phyloP scores from a whole-genome alignment of 768 basidiomycete genomes.

The Galerina sulciceps region DNA sequence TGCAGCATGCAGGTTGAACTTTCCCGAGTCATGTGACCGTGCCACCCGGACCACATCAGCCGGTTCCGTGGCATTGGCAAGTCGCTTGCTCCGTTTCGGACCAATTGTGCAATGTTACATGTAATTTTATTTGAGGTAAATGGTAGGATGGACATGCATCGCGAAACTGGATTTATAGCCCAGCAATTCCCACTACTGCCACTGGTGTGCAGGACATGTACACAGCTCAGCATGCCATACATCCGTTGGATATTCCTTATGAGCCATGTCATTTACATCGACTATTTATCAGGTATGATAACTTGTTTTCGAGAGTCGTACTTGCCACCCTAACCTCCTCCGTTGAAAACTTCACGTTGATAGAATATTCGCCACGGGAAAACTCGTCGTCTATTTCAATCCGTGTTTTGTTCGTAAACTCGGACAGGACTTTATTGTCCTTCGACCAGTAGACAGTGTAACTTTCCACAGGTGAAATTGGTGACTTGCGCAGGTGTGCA shows the following conservation, averaged over 20 bases:
- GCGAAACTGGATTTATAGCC: too few species aligned
- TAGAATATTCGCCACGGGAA: constrained; percentile 44
- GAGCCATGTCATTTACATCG: too few species aligned
- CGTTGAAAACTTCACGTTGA: constrained; percentile 55
- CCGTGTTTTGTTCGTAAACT: constrained; percentile 54
- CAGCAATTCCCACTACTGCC: too few species aligned
- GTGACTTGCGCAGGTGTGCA: constrained; percentile 51
- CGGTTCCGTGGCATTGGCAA: too few species aligned
- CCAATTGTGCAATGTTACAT: background rate
- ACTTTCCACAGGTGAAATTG: constrained; percentile 31
- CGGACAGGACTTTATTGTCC: constrained; percentile 46
- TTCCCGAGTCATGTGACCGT: constrained; percentile 2
- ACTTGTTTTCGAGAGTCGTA: background rate
- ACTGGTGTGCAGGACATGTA: too few species aligned
- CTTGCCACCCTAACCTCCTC: constrained; percentile 52
- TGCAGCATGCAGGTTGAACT: background rate
- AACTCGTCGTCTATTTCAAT: constrained; percentile 42
- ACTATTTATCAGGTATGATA: too few species aligned
- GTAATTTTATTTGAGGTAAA: too few species aligned
- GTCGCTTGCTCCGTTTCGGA: too few species aligned
- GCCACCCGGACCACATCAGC: background rate
- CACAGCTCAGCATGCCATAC: too few species aligned
- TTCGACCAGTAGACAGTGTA: constrained; percentile 63
- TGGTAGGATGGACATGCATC: too few species aligned
- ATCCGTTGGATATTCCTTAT: too few species aligned